These are phyloP conservation scores for Mrakia gelida DNA, from an alignment of 768 basidiomycete species.

Conservation along the genomic window DNA sequence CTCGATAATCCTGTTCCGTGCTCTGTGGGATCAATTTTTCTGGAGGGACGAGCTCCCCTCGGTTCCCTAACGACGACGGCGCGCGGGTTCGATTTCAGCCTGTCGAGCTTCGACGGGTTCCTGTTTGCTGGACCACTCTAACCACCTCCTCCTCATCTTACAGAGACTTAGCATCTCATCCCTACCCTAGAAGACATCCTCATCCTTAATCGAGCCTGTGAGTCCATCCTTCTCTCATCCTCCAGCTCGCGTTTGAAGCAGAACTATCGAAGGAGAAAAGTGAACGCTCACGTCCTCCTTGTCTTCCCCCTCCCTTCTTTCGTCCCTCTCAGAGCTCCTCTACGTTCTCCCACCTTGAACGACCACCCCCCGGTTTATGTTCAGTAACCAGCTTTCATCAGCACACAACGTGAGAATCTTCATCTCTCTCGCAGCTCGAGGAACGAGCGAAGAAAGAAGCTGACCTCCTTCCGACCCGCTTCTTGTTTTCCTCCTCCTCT, in stretches of 20 bases:
- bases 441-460: neutral
- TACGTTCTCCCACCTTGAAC: neutral
- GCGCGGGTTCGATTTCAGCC: neutral
- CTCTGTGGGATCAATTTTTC: no score
- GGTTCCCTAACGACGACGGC: no score
- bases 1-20: no score
- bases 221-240: neutral
- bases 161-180: neutral
- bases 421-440: neutral
- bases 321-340: neutral
- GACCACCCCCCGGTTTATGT: constrained; percentile 3
- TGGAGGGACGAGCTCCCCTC: no score
- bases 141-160: neutral
- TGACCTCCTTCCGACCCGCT: constrained; percentile 3
- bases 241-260: neutral
- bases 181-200: neutral
- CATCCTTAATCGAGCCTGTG: neutral
- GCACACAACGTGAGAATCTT: constrained; percentile 20
- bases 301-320: neutral
- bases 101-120: neutral
- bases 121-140: neutral
- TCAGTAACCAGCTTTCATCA: constrained; percentile 22
- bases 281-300: neutral
- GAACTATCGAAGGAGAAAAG: neutral
- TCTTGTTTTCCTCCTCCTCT: neutral